These are phyloP conservation scores for Aureobasidium leucospermi DNA, from an alignment of 2,329 filamentous ascomycete genomes.

Conservation along the genomic window DNA sequence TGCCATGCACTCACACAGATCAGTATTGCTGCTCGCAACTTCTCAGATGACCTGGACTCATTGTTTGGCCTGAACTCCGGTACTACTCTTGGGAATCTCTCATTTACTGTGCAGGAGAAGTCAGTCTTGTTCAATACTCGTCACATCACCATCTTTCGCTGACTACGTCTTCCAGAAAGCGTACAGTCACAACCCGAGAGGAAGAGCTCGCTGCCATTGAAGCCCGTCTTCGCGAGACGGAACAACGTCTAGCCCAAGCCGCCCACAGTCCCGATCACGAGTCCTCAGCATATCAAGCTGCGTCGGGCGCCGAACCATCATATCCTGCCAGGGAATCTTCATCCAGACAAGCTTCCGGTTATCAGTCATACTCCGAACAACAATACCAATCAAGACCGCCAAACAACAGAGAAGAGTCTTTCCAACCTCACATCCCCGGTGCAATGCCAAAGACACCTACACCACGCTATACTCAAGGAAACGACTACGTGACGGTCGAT, in stretches of 20 bases:
- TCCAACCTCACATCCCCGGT: constrained; percentile 24
- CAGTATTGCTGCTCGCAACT: constrained; percentile 81
- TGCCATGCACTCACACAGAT: background rate
- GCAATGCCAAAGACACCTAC: constrained; percentile 26
- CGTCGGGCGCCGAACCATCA: background rate
- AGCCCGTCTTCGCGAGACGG: constrained; percentile 74
- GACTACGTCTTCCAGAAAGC: constrained; percentile 53
- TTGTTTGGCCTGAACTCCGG: constrained; percentile 83
- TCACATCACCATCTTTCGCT: background rate
- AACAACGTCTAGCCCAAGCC: constrained; percentile 56
- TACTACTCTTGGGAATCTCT: constrained; percentile 60
- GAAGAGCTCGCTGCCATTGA: constrained; percentile 82
- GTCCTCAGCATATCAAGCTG: constrained; percentile 6
- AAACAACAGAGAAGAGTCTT: constrained; percentile 9
- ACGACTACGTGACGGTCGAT: constrained; percentile 32
- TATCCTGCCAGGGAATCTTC: background rate
- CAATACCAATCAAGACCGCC: background rate
- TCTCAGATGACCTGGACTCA: constrained; percentile 78
- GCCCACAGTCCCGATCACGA: constrained; percentile 18
- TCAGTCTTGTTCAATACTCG: constrained; percentile 37
- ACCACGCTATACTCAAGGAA: constrained; percentile 24
- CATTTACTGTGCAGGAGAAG: constrained; percentile 74
- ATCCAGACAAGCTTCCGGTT: background rate
- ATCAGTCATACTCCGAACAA: background rate
- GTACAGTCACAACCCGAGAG: constrained; percentile 64